These are phyloP conservation scores for Mycosphaerelloides madeirae DNA, from an alignment of 2,329 filamentous ascomycete species.

Conservation along the genomic window DNA sequence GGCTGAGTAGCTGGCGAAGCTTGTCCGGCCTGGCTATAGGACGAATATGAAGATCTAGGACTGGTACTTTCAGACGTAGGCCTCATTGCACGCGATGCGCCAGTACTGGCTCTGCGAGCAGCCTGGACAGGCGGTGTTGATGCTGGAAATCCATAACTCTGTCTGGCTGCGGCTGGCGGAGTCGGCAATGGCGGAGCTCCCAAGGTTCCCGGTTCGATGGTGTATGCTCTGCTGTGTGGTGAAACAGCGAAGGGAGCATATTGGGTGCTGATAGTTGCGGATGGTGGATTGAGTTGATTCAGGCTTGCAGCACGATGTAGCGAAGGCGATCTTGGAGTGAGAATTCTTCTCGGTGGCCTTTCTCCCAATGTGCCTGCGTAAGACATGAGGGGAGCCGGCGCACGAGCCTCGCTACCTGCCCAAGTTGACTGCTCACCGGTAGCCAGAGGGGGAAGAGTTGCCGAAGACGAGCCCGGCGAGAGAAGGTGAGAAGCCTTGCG, in stretches of 20 bases:
- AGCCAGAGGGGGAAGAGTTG: slow-evolving; percentile 30
- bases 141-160: slow-evolving; percentile 33
- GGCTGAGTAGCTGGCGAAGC: slow-evolving; percentile 28
- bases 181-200: slow-evolving; percentile 47
- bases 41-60: slow-evolving; percentile 46
- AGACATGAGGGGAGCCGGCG: slow-evolving; percentile 15
- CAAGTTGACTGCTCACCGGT: slow-evolving; percentile 6
- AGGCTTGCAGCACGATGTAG: slow-evolving; percentile 49
- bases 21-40: slow-evolving; percentile 39
- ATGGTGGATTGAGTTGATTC: slow-evolving; percentile 39
- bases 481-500: slow-evolving; percentile 44
- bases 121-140: slow-evolving; percentile 36
- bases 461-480: slow-evolving; percentile 36
- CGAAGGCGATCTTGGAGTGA: slow-evolving; percentile 55
- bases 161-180: slow-evolving; percentile 37
- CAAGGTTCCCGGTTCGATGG: slow-evolving; percentile 40
- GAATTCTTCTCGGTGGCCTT: slow-evolving; percentile 40
- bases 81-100: slow-evolving; percentile 18
- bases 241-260: slow-evolving; percentile 46
- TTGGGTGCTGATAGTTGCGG: slow-evolving; percentile 47
- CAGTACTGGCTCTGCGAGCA: slow-evolving; percentile 36
- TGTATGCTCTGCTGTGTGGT: slow-evolving; percentile 38
- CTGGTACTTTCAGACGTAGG: slow-evolving; percentile 36
- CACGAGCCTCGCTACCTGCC: slow-evolving; percentile 20
- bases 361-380: slow-evolving; percentile 8